phyloP scores from a whole-genome alignment of 1,139 yeast species.

The Scheffersomyces quercinus region DNA sequence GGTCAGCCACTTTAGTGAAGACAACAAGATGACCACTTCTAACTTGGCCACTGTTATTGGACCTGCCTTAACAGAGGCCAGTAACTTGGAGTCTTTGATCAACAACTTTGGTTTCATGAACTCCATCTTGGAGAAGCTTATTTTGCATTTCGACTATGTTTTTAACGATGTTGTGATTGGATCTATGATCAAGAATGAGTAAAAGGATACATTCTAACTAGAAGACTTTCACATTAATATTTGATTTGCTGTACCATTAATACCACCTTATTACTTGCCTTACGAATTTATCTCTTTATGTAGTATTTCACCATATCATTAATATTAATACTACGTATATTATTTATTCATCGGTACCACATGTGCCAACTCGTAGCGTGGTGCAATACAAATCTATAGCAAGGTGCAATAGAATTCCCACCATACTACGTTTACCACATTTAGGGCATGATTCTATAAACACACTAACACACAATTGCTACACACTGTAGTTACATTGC shows the following conservation, averaged over 20 bases:
- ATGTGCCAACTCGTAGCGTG: too few species aligned
- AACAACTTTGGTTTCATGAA: slow-evolving; percentile 59
- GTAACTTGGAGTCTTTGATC: slow-evolving; percentile 48
- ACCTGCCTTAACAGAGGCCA: slow-evolving; percentile 62
- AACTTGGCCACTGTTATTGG: slow-evolving; percentile 79
- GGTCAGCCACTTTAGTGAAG: slow-evolving; percentile 58
- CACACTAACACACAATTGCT: too few species aligned
- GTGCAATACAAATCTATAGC: too few species aligned
- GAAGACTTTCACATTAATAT: background rate
- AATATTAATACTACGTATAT: too few species aligned
- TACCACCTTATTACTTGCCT: slow-evolving; percentile 1
- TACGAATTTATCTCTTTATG: background rate
- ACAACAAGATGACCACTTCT: slow-evolving; percentile 76
- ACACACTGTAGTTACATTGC: too few species aligned
- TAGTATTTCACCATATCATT: background rate
- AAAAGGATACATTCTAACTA: background rate
- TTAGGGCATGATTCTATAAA: too few species aligned
- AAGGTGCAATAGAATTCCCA: too few species aligned
- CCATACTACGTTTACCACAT: too few species aligned
- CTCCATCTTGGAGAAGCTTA: slow-evolving; percentile 51
- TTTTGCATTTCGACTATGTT: slow-evolving; percentile 40
- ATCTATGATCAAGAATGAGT: slow-evolving; percentile 3
- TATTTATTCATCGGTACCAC: too few species aligned
- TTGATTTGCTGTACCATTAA: background rate
- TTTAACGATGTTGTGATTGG: slow-evolving; percentile 24